Percentiles rank a stretch among this genome's conserved stretches.
Evolutionary conservation across 306 rosid genomes (phyloP).

Genomic region (Crotalaria pallida): DNA sequence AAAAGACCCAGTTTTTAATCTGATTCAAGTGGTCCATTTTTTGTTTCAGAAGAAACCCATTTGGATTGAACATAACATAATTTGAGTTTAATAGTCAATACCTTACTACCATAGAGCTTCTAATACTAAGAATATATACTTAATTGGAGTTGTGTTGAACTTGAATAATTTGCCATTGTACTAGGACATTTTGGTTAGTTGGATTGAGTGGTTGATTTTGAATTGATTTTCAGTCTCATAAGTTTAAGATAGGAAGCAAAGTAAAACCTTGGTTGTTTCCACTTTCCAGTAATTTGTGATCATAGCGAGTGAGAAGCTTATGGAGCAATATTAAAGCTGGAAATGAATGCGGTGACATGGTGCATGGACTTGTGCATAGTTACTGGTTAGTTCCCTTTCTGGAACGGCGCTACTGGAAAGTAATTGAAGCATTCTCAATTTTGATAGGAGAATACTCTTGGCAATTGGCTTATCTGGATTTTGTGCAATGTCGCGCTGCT

Average conservation of each 20-base stretch:
- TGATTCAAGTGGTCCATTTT: slow-evolving; percentile 34
- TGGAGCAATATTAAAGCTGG: slow-evolving; percentile 65
- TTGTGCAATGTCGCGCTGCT: slow-evolving; percentile 99
- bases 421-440: slow-evolving; percentile 41
- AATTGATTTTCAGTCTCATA: slow-evolving; percentile 22
- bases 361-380: slow-evolving; percentile 84
- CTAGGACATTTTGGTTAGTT: background rate
- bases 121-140: background rate
- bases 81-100: slow-evolving; percentile 27
- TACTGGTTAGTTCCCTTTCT: slow-evolving; percentile 67
- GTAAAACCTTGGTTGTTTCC: slow-evolving; percentile 29
- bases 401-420: slow-evolving; percentile 52
- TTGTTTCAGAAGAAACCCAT: slow-evolving; percentile 36
- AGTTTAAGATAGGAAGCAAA: slow-evolving; percentile 27
- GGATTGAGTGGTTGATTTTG: slow-evolving; percentile 20
- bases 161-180: background rate
- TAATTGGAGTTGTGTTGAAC: slow-evolving; percentile 9
- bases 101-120: background rate
- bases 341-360: slow-evolving; percentile 88
- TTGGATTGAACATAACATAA: slow-evolving; percentile 44
- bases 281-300: slow-evolving; percentile 28
- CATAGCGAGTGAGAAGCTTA: slow-evolving; percentile 44
- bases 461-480: slow-evolving; percentile 42
- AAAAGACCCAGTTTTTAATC: background rate
- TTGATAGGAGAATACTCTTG: slow-evolving; percentile 39